Conservation (phyloP, 768 basidiomycete genomes). For the Terana coerulea region DNA sequence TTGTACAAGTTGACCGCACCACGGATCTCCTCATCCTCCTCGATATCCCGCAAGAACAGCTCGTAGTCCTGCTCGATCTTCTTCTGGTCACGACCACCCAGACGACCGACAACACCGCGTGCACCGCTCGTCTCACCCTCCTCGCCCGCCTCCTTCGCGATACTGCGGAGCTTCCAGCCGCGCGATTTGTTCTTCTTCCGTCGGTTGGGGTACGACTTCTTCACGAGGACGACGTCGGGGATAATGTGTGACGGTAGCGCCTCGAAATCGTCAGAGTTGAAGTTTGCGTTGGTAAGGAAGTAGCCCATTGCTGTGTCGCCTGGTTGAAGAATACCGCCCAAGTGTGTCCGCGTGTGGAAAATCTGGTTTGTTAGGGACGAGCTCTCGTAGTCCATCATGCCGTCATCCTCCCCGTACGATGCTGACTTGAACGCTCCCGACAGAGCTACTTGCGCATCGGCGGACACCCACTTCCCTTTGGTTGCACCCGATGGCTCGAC, state of each 20-base stretch:
- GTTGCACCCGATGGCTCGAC: slow-evolving; percentile 77
- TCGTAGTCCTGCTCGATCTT: slow-evolving; percentile 98
- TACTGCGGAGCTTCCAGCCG: slow-evolving; percentile 86
- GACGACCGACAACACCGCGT: slow-evolving; percentile 83
- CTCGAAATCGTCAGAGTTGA: slow-evolving; percentile 87
- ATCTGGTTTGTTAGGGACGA: slow-evolving; percentile 67
- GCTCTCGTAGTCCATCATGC: slow-evolving; percentile 62
- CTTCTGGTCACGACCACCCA: slow-evolving; percentile 86
- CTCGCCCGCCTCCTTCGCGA: slow-evolving; percentile 89
- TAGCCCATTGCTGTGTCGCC: slow-evolving; percentile 94
- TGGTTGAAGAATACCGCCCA: slow-evolving; percentile 90
- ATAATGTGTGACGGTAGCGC: slow-evolving; percentile 59
- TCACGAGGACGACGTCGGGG: slow-evolving; percentile 90
- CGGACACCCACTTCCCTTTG: slow-evolving; percentile 78
- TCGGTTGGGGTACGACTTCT: slow-evolving; percentile 93
- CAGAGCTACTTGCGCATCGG: slow-evolving; percentile 87
- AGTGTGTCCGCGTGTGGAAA: slow-evolving; percentile 94
- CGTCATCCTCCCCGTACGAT: slow-evolving; percentile 40
- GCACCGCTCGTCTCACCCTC: slow-evolving; percentile 75
- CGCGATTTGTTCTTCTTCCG: slow-evolving; percentile 86
- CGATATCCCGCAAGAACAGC: slow-evolving; percentile 87
- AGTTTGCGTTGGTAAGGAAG: slow-evolving; percentile 85
- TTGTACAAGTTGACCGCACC: slow-evolving; percentile 86
- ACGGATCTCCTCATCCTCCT: slow-evolving; percentile 93
- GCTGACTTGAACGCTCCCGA: slow-evolving; percentile 65